These are phyloP conservation scores for Xylaria sp. DNA, from an alignment of 2,329 filamentous ascomycete species.

Conservation along the genomic window DNA sequence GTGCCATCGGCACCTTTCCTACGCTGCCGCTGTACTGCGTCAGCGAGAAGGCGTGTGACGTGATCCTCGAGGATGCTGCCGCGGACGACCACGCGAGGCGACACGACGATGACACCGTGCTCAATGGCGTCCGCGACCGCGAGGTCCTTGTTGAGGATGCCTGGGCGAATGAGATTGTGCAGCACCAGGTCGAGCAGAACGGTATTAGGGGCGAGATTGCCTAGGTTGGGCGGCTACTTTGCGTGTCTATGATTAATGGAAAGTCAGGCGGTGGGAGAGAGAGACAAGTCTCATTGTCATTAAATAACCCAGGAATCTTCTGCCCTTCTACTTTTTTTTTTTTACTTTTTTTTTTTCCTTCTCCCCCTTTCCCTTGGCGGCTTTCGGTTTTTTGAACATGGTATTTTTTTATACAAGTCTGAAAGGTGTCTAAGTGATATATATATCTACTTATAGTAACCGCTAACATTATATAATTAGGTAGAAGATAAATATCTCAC, in stretches of 20 bases:
- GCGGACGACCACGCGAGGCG: neutral
- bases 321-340: neutral
- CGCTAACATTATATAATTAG: too few relatives aligned
- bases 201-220: neutral
- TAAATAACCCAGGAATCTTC: neutral
- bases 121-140: neutral
- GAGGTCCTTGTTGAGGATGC: neutral
- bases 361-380: neutral
- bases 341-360: neutral
- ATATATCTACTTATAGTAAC: too few relatives aligned
- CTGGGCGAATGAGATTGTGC: neutral
- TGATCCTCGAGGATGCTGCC: neutral
- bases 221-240: too few relatives aligned
- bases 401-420: too few relatives aligned
- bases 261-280: neutral
- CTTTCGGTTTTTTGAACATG: neutral
- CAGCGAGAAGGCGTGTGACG: neutral
- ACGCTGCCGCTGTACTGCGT: neutral
- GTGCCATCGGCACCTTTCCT: neutral
- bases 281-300: neutral
- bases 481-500: too few relatives aligned
- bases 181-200: neutral
- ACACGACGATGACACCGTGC: neutral
- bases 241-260: neutral
- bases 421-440: too few relatives aligned